phyloP scores from a whole-genome alignment of 495 filamentous ascomycete genomes.

The Trypethelium eluteriae region DNA sequence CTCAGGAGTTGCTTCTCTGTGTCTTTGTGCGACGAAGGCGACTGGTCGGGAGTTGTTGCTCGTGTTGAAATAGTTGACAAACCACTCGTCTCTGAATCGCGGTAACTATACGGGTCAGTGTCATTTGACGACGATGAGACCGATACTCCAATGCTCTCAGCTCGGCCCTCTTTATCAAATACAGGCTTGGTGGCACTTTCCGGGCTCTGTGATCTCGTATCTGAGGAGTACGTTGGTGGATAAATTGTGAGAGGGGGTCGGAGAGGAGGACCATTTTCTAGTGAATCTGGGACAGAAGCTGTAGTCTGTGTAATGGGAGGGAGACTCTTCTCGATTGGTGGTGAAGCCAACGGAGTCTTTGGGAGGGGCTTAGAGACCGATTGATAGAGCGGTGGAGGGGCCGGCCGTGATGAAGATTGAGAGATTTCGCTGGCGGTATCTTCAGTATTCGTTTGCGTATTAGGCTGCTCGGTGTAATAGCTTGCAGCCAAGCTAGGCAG shows the following conservation, averaged over 20 bases:
- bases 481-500: neutral
- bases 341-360: conserved; percentile 26
- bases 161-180: conserved; percentile 27
- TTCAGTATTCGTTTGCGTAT: neutral
- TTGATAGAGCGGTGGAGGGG: conserved; percentile 24
- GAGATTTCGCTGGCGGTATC: conserved; percentile 14
- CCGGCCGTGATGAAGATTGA: conserved; percentile 13
- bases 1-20: conserved; percentile 28
- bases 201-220: conserved; percentile 27
- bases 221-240: conserved; percentile 38
- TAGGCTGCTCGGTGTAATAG: neutral
- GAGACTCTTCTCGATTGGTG: conserved; percentile 9
- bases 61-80: conserved; percentile 78
- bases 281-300: neutral
- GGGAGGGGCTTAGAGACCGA: conserved; percentile 31
- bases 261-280: conserved; percentile 20
- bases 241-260: conserved; percentile 30
- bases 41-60: conserved; percentile 77
- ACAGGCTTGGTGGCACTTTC: conserved; percentile 24
- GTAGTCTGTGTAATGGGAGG: neutral
- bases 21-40: conserved; percentile 30
- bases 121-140: conserved; percentile 55
- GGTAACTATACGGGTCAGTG: conserved; percentile 64
- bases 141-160: conserved; percentile 45
- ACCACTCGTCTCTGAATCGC: conserved; percentile 74